Conservation (phyloP, 2,329 filamentous ascomycete species). For the Cladorrhinum sp. region DNA sequence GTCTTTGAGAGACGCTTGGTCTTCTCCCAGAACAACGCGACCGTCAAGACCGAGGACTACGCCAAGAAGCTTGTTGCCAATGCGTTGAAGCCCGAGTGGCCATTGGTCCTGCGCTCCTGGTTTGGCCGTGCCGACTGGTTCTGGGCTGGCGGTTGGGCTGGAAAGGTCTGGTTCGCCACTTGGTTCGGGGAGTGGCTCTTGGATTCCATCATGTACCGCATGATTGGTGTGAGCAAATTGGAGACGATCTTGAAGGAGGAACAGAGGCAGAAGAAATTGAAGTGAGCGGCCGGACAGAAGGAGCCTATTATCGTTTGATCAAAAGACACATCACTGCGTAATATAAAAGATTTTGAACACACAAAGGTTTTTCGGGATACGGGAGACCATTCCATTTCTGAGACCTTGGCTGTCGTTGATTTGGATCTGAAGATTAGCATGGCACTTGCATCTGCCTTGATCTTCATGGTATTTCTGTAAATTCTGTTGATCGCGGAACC, state of each 20-base stretch:
- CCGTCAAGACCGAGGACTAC: slow-evolving; percentile 44
- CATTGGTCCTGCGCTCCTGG: slow-evolving; percentile 33
- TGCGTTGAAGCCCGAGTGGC: slow-evolving; percentile 39
- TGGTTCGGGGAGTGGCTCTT: slow-evolving; percentile 39
- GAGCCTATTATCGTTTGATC: no score
- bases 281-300: slow-evolving; percentile 9
- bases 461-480: no score
- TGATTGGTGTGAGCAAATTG: slow-evolving; percentile 32
- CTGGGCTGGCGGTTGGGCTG: slow-evolving; percentile 38
- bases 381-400: no score
- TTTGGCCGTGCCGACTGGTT: slow-evolving; percentile 44
- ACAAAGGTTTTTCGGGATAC: no score
- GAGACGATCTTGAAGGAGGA: slow-evolving; percentile 31
- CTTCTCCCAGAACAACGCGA: slow-evolving; percentile 48
- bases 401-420: no score
- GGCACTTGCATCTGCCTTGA: no score
- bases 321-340: no score
- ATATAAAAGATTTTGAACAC: no score
- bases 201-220: slow-evolving; percentile 34
- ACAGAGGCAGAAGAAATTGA: slow-evolving; percentile 27
- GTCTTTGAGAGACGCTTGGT: slow-evolving; percentile 45
- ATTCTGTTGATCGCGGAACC: no score
- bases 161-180: slow-evolving; percentile 30
- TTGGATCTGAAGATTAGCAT: no score
- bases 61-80: slow-evolving; percentile 42